Evolutionary conservation across 2,329 filamentous ascomycete genomes (phyloP), one percentile per base, ranked within the genome.

Genomic region (Mollisiaceae sp.): DNA sequence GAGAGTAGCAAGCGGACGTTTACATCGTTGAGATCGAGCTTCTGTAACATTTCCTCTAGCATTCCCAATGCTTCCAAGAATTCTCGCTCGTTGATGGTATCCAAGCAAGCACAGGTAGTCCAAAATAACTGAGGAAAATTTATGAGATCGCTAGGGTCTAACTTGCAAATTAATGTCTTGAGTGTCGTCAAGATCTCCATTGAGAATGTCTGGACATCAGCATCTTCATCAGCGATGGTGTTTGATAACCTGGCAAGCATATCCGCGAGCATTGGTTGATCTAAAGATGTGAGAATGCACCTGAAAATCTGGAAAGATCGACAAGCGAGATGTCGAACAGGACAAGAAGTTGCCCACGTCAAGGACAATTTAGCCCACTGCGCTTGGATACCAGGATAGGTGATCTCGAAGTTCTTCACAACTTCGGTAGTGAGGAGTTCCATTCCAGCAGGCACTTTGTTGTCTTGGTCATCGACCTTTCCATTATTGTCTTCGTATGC

Each of bases 291-390:
- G 35, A 97, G 86, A 62, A 98, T 94, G 75, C 94, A 98, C 38
- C 95, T 87, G 80, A 97, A 99, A 12, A 99, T 91, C 76, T 99
- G 96, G 79, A 99, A 98, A 0, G 96, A 99, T 35, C 95, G 90
- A 76, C 96, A 99, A 1, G 95, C 95, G 60, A 99, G 83, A 79
- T 99, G 95, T 58, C 94, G 85, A 5, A 99, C 96, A 0, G 95
- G 93, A 76, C 96, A 99, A 3, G 94, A 97, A 0, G 95, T 98
- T 11, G 95, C 96, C 95, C 95, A 99, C 12, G 91, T 93, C 68
- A 99, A 81, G 0, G 94, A 94, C 38, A 97, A 85, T 69, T 92
- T 91, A 8, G 91, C 93, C 94, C 94, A 98, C 60, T 94, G 87
- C 72, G 97, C 93, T 73, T 93, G 93, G 68, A 99, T 90, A 0